phyloP scores from a whole-genome alignment of 306 rosid species.

The Inga laurina region DNA sequence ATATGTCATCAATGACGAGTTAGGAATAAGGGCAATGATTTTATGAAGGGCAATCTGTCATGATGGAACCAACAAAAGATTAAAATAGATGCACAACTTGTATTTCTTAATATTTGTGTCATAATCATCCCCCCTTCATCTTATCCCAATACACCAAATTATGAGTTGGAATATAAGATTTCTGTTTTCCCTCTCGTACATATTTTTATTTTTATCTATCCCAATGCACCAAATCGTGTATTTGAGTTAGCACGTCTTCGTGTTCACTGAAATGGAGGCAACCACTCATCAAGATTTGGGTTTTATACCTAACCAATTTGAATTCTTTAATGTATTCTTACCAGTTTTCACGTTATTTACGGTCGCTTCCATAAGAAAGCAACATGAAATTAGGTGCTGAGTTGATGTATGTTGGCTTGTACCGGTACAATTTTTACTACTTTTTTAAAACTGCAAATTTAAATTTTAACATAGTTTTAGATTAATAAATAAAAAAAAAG shows the following conservation, averaged over 20 bases:
- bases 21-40: conserved; percentile 10
- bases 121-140: conserved; percentile 20
- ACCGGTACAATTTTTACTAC: neutral
- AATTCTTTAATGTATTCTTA: neutral
- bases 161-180: neutral
- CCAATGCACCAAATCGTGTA: too few relatives aligned
- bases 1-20: conserved; percentile 34
- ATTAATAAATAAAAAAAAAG: neutral
- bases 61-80: conserved; percentile 13
- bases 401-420: neutral
- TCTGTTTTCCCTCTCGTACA: too few relatives aligned
- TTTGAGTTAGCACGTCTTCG: too few relatives aligned
- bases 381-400: neutral
- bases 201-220: neutral
- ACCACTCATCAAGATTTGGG: neutral
- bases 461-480: neutral
- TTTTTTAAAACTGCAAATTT: neutral
- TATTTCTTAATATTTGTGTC: conserved; percentile 22
- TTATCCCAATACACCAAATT: conserved; percentile 36
- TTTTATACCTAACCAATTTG: conserved; percentile 18
- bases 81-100: conserved; percentile 25
- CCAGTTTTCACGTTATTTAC: neutral
- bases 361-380: conserved; percentile 14
- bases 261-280: neutral
- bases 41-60: neutral